These are phyloP conservation scores for Lodderomyces elongisporus DNA, from an alignment of 1,139 yeast species.

Conservation along the genomic window DNA sequence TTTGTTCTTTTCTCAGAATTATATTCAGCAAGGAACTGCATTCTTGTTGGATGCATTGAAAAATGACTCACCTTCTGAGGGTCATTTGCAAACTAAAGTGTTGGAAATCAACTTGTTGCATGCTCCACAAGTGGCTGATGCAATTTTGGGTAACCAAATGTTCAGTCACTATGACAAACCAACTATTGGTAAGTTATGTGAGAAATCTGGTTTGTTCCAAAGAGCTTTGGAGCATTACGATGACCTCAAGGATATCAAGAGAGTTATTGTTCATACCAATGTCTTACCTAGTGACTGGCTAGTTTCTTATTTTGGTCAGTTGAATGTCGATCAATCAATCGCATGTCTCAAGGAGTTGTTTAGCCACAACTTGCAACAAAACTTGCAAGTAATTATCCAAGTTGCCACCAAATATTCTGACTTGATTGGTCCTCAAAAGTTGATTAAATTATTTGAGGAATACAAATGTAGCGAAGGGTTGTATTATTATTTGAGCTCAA, in stretches of 20 bases:
- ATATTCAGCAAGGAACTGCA: conserved; percentile 98
- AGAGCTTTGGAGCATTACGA: conserved; percentile 95
- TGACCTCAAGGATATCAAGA: conserved; percentile 89
- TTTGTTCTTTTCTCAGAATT: conserved; percentile 89
- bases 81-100: conserved; percentile 91
- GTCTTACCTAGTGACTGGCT: conserved; percentile 92
- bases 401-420: conserved; percentile 97
- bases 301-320: conserved; percentile 85
- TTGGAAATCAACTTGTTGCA: conserved; percentile 88
- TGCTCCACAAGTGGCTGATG: conserved; percentile 99
- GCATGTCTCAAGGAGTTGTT: conserved; percentile 85
- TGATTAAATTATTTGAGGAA: conserved; percentile 89
- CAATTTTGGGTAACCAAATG: conserved; percentile 92
- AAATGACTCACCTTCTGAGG: conserved; percentile 91
- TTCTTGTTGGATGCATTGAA: conserved; percentile 92
- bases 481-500: conserved; percentile 86
- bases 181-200: conserved; percentile 86
- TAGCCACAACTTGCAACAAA: conserved; percentile 75
- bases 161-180: conserved; percentile 94
- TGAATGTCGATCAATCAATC: conserved; percentile 89
- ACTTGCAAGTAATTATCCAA: conserved; percentile 90
- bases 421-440: conserved; percentile 76
- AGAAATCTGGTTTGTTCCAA: conserved; percentile 89
- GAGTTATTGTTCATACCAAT: conserved; percentile 86
- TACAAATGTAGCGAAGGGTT: conserved; percentile 89